Conservation (phyloP, 2,329 filamentous ascomycete species). For the Conoideocrella luteorostrata region DNA sequence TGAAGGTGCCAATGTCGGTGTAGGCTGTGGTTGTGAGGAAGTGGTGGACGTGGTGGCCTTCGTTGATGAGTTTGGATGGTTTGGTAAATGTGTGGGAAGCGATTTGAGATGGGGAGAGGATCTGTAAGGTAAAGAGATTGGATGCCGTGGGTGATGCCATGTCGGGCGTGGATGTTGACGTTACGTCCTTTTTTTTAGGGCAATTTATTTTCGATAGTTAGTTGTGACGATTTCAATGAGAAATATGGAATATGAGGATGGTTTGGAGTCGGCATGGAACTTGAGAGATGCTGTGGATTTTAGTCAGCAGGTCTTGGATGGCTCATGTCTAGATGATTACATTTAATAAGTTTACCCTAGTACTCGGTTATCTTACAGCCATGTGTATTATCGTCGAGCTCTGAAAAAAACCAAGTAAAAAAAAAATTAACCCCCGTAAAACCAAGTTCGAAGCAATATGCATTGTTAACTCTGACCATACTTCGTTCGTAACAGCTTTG, state of each 20-base stretch:
- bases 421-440: too few relatives aligned
- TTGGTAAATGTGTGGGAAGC: conserved; percentile 48
- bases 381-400: too few relatives aligned
- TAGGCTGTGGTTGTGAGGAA: conserved; percentile 82
- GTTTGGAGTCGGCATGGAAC: not conserved
- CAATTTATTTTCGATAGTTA: not conserved
- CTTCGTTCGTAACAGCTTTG: too few relatives aligned
- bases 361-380: too few relatives aligned
- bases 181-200: not conserved
- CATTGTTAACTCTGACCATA: too few relatives aligned
- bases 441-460: too few relatives aligned
- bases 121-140: conserved; percentile 29
- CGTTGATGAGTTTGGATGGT: conserved; percentile 78
- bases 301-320: conserved; percentile 1
- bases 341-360: too few relatives aligned
- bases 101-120: conserved; percentile 42
- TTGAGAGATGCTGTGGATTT: not conserved
- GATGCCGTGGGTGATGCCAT: conserved; percentile 18
- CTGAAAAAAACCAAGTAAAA: too few relatives aligned
- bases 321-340: too few relatives aligned
- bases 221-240: not conserved
- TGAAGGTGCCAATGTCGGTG: conserved; percentile 76
- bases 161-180: not conserved
- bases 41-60: conserved; percentile 69
- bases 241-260: not conserved